These are phyloP conservation scores for Phytophthora chlamydospora DNA, from an alignment of 352 stramenopile genomes.

Conservation along the genomic window DNA sequence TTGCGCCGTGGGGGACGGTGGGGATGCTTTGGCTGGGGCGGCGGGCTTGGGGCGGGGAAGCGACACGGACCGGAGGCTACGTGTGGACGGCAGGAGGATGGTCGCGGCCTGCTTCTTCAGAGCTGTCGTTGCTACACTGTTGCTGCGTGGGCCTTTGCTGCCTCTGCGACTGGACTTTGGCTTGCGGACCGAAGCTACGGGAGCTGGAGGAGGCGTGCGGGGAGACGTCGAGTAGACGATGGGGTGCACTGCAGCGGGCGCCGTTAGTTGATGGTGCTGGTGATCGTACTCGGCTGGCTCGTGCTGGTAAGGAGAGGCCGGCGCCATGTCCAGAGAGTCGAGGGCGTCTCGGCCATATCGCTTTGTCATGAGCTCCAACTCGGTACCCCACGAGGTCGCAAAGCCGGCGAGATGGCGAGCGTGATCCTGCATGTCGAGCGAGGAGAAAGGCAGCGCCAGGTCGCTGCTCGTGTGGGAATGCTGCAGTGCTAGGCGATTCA, in stretches of 20 bases:
- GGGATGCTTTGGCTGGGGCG: slow-evolving; percentile 11
- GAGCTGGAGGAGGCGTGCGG: slow-evolving; percentile 7
- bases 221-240: slow-evolving; percentile 17
- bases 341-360: slow-evolving; percentile 48
- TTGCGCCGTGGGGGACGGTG: slow-evolving; percentile 8
- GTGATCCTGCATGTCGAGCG: slow-evolving; percentile 49
- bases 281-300: slow-evolving; percentile 4
- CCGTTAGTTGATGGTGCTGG: slow-evolving; percentile 3
- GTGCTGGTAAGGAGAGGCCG: slow-evolving; percentile 3
- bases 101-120: slow-evolving; percentile 20
- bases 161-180: slow-evolving; percentile 20
- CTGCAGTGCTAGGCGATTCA: slow-evolving; percentile 62
- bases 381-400: slow-evolving; percentile 40
- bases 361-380: slow-evolving; percentile 65
- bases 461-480: slow-evolving; percentile 15
- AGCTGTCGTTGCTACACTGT: not conserved
- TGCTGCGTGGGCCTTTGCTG: slow-evolving; percentile 15
- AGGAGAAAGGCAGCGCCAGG: slow-evolving; percentile 48
- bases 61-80: slow-evolving; percentile 11
- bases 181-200: slow-evolving; percentile 12
- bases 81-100: slow-evolving; percentile 18
- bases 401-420: slow-evolving; percentile 14
- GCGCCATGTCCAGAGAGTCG: slow-evolving; percentile 14
- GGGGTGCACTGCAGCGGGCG: slow-evolving; percentile 21
- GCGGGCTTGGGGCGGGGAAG: slow-evolving; percentile 1